Base-by-base conservation (phyloP, 2,329 filamentous ascomycete species). In the Fusarium humuli region DNA sequence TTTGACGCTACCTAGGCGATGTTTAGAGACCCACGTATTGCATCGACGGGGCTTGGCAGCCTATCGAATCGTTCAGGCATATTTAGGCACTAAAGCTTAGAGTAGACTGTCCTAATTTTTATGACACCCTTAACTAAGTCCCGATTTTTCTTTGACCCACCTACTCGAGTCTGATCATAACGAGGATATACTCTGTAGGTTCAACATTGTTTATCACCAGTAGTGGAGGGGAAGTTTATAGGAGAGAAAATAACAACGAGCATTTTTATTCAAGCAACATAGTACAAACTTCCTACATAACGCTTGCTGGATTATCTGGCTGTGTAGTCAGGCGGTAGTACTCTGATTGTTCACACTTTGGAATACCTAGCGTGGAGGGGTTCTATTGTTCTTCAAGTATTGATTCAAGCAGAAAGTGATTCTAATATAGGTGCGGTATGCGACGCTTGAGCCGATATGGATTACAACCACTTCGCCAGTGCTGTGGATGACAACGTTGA, bases 41-140 rank as follows among this genome's bases (percentile, higher is more conserved):
- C 22, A 22, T 22, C 22, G 22, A 22, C 22, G 5, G 22, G 22
- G 5, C 22, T 22, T 22, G 22, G 22, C 3, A 23, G 23, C 11
- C 27, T 30, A 30, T 30, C 7, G 3, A 30, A 30, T 30, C 29
- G 12, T 12, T 30, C 13, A 14, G 29, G 29, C 29, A 14, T 30
- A 12, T 30, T 30, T 30, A 30, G 29, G 29, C 29, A 14, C 29
- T 30, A 30, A 30, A 30, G 12, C 29, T 30, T 30, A 30, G 29
- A 30, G 29, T 30, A 14, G 12, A 30, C 29, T 30, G 1, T 30
- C 12, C 12, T 30, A 13, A 13, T 30, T 2, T 30, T 30, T 30
- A 30, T 1, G 29, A 30, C 1, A 30, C 0, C 1, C 12, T 30
- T 2, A 2, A 2, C 12, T 10, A 34, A 18, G 16, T 10, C 16